A percentile compares a stretch with the other conserved stretches of the same genome.
Conservation (phyloP, 2,329 filamentous ascomycete species). For the Botrytis hyacinthi region DNA sequence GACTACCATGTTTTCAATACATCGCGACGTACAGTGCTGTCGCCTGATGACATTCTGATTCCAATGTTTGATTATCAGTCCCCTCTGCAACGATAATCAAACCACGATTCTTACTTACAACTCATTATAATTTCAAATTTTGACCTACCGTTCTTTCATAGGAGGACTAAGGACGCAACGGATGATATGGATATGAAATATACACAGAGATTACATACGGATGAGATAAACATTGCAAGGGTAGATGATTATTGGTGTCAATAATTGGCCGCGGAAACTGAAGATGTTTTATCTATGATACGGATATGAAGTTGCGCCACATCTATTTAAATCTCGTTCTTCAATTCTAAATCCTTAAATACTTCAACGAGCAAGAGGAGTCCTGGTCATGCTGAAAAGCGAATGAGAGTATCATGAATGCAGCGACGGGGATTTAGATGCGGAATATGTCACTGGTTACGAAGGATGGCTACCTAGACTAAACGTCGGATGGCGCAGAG, state of each 20-base stretch:
- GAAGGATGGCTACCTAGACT: background rate
- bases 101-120: background rate
- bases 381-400: background rate
- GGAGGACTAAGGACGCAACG: background rate
- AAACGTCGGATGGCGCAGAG: background rate
- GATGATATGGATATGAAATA: background rate
- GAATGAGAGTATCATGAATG: background rate
- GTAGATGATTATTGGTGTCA: background rate
- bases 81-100: background rate
- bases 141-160: background rate
- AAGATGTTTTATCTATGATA: background rate
- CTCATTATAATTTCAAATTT: background rate
- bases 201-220: background rate
- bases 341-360: fast-evolving
- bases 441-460: background rate
- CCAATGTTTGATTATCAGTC: background rate
- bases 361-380: background rate
- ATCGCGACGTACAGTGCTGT: background rate
- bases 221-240: background rate
- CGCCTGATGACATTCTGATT: background rate
- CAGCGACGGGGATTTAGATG: background rate
- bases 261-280: background rate
- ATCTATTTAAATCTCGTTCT: background rate
- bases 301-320: background rate
- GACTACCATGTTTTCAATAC: background rate